These are phyloP conservation scores for Capillidium rhysosporum DNA, from an alignment of 371 early-diverging fungal species.

Conservation along the genomic window DNA sequence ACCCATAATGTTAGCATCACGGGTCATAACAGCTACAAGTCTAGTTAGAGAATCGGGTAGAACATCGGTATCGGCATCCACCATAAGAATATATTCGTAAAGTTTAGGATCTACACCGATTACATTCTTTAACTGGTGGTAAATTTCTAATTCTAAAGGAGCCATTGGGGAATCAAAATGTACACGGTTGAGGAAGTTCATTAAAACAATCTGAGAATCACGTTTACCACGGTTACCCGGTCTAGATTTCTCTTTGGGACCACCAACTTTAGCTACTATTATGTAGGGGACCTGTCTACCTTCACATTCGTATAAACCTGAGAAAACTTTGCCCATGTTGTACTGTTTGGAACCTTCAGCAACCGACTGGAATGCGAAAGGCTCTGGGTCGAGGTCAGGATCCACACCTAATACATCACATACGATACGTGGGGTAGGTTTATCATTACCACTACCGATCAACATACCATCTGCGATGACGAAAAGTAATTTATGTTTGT, in stretches of 20 bases:
- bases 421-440: conserved; percentile 76
- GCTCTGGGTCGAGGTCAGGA: conserved; percentile 52
- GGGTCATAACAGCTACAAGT: conserved; percentile 48
- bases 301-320: conserved; percentile 63
- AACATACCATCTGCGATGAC: conserved; percentile 74
- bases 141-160: conserved; percentile 77
- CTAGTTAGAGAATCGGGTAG: conserved; percentile 39
- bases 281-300: conserved; percentile 69
- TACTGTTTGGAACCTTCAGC: conserved; percentile 66
- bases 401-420: conserved; percentile 69
- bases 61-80: conserved; percentile 48
- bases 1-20: conserved; percentile 67
- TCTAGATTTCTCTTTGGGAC: conserved; percentile 31
- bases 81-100: conserved; percentile 40
- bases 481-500: conserved; percentile 51
- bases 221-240: conserved; percentile 80
- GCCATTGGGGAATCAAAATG: conserved; percentile 54
- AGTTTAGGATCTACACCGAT: conserved; percentile 68
- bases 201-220: conserved; percentile 64
- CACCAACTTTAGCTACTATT: conserved; percentile 66
- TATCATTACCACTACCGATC: conserved; percentile 73
- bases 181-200: conserved; percentile 57
- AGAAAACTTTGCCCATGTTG: conserved; percentile 81
- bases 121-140: conserved; percentile 68
- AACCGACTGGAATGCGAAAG: conserved; percentile 70